phyloP scores from a whole-genome alignment of 2,329 filamentous ascomycete species.

The Verticillium klebahnii region DNA sequence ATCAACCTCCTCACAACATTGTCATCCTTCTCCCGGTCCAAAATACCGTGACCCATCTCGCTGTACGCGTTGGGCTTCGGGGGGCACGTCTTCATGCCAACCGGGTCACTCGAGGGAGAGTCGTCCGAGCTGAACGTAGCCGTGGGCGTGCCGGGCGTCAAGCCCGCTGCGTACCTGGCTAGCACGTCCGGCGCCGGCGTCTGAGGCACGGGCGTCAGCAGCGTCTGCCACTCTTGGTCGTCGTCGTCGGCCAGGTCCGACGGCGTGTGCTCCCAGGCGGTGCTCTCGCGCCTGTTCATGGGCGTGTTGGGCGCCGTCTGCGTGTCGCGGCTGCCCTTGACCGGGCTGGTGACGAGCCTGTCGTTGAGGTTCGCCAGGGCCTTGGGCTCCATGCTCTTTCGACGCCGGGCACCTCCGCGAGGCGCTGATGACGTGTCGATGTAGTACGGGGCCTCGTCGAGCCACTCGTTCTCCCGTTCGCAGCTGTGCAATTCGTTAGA shows the following conservation, averaged over 20 bases:
- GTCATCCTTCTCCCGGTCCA: slow-evolving; percentile 49
- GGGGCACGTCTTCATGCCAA: slow-evolving; percentile 50
- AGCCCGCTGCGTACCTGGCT: slow-evolving; percentile 45
- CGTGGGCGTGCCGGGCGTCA: slow-evolving; percentile 41
- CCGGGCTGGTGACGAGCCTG: slow-evolving; percentile 45
- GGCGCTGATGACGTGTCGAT: slow-evolving; percentile 65
- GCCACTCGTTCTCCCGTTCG: slow-evolving; percentile 70
- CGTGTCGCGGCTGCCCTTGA: slow-evolving; percentile 20
- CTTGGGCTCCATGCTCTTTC: slow-evolving; percentile 78
- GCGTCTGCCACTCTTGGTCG: slow-evolving; percentile 34
- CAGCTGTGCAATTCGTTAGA: slow-evolving; percentile 44
- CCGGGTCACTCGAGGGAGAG: slow-evolving; percentile 26
- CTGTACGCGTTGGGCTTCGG: slow-evolving; percentile 37
- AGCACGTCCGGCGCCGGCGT: slow-evolving; percentile 54
- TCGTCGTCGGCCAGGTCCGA: slow-evolving; percentile 36
- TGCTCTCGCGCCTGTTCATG: slow-evolving; percentile 48
- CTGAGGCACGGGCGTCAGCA: slow-evolving; percentile 53
- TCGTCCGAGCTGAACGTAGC: slow-evolving; percentile 24
- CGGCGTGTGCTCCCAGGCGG: slow-evolving; percentile 51
- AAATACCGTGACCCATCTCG: slow-evolving; percentile 38
- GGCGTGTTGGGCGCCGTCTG: slow-evolving; percentile 42
- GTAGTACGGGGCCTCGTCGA: slow-evolving; percentile 66
- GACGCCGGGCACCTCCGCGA: slow-evolving; percentile 64
- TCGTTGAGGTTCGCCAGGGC: slow-evolving; percentile 66
- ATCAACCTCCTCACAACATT: slow-evolving; percentile 59